Evolutionary conservation across 805 yeast species (phyloP).

Genomic region (Wickerhamiella sorbophila): DNA sequence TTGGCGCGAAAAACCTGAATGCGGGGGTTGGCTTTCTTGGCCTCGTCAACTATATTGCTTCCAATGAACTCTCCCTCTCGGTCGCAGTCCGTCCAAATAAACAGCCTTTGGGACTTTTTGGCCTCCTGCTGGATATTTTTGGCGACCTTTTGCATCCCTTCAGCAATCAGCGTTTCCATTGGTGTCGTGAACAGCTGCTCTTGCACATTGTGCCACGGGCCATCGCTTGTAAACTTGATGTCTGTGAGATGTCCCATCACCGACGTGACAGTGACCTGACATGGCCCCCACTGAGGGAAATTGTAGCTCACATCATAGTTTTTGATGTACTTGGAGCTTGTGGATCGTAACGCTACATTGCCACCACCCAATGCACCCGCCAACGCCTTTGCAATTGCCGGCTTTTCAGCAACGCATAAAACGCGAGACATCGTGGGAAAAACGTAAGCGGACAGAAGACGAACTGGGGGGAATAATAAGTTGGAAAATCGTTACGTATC

Average conservation of each 20-base stretch:
- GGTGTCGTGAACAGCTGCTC: conserved; percentile 62
- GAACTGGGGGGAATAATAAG: no score
- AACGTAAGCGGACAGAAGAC: no score
- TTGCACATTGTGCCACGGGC: conserved; percentile 56
- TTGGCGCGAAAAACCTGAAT: conserved; percentile 57
- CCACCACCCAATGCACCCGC: conserved; percentile 69
- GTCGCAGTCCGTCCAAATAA: conserved; percentile 99
- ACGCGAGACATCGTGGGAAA: conserved; percentile 33
- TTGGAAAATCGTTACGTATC: no score
- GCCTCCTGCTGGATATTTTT: conserved; percentile 58
- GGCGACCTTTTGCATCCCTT: conserved; percentile 36
- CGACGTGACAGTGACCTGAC: conserved; percentile 81
- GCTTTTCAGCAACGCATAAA: conserved; percentile 94
- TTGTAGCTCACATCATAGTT: conserved; percentile 65
- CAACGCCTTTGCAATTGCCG: conserved; percentile 82
- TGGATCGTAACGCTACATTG: conserved; percentile 30
- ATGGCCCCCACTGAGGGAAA: conserved; percentile 47
- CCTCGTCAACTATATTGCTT: conserved; percentile 63
- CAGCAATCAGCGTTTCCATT: conserved; percentile 29
- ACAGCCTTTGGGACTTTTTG: conserved; percentile 41
- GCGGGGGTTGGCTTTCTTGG: conserved; percentile 35
- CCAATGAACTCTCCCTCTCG: conserved; percentile 94
- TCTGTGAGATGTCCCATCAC: conserved; percentile 75
- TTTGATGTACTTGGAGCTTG: conserved; percentile 42
- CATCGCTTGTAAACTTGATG: conserved; percentile 46